Evolutionary conservation across 2,329 filamentous ascomycete genomes (phyloP).

Genomic region (Colletotrichum caudatum): DNA sequence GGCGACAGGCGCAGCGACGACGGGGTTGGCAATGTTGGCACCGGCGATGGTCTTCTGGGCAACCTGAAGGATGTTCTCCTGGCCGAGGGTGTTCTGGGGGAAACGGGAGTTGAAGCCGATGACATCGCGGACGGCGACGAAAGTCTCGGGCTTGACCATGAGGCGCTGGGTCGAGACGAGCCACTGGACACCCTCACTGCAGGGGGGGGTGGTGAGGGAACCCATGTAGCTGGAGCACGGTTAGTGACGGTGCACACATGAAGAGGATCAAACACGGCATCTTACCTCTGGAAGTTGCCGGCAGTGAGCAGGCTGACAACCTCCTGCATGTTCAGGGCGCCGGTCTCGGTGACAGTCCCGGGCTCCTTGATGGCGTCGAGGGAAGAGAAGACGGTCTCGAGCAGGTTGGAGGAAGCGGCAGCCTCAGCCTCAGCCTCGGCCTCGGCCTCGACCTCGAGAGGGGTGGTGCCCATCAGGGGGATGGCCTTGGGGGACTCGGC

Average conservation of each 20-base stretch:
- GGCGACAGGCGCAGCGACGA: not conserved
- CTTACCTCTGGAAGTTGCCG: slow-evolving; percentile 55
- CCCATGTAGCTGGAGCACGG: slow-evolving; percentile 54
- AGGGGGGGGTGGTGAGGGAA: slow-evolving; percentile 63
- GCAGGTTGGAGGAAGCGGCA: slow-evolving; percentile 52
- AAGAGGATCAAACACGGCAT: not conserved
- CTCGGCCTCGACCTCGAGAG: slow-evolving; percentile 53
- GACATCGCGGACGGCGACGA: slow-evolving; percentile 54
- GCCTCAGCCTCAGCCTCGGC: slow-evolving; percentile 47
- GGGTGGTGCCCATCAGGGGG: slow-evolving; percentile 56
- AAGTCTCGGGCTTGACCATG: slow-evolving; percentile 53
- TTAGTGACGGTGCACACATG: not conserved
- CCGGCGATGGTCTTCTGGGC: slow-evolving; percentile 28
- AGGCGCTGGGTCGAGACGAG: slow-evolving; percentile 60
- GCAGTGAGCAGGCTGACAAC: slow-evolving; percentile 53
- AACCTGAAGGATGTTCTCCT: slow-evolving; percentile 53
- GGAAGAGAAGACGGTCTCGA: slow-evolving; percentile 61
- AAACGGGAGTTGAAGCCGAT: slow-evolving; percentile 63
- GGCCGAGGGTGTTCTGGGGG: slow-evolving; percentile 57
- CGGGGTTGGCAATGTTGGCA: slow-evolving; percentile 26
- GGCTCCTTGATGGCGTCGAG: slow-evolving; percentile 57
- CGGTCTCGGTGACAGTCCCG: slow-evolving; percentile 55
- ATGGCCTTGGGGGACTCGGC: slow-evolving; percentile 44
- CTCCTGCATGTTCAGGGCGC: slow-evolving; percentile 59
- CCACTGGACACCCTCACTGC: slow-evolving; percentile 61